Conservation (phyloP, 164 flowering plant genomes). For the Piper longum region DNA sequence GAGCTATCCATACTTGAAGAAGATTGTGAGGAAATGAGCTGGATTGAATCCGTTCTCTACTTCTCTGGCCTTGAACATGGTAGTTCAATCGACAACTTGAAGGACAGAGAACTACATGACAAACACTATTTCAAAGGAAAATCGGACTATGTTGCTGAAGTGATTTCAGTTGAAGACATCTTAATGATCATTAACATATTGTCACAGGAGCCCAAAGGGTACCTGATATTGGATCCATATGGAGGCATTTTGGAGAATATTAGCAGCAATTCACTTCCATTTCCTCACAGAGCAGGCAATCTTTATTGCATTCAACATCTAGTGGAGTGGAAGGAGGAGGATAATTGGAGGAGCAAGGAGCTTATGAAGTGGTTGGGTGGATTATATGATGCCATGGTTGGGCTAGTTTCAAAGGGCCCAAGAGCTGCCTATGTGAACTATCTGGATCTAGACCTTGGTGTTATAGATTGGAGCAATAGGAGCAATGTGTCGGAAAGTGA, state of each 20-base stretch:
- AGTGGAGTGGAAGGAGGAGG: slow-evolving; percentile 17
- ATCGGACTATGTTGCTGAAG: slow-evolving; percentile 11
- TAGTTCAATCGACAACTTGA: slow-evolving; percentile 9
- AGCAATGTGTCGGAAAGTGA: background rate
- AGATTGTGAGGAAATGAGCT: slow-evolving; percentile 16
- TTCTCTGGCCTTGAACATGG: slow-evolving; percentile 10
- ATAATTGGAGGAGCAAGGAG: slow-evolving; percentile 2
- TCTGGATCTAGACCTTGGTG: slow-evolving; percentile 24
- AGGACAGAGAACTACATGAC: slow-evolving; percentile 11
- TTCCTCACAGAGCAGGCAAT: slow-evolving; percentile 20
- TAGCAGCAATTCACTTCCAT: slow-evolving; percentile 8
- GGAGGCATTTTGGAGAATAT: slow-evolving; percentile 17
- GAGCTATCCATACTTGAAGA: slow-evolving; percentile 7
- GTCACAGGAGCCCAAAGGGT: slow-evolving; percentile 15
- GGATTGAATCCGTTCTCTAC: slow-evolving; percentile 18
- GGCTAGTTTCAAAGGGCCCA: slow-evolving; percentile 12
- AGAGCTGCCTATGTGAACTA: slow-evolving; percentile 21
- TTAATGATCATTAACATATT: slow-evolving; percentile 1
- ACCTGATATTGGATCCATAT: slow-evolving; percentile 20
- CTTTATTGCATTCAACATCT: slow-evolving; percentile 16
- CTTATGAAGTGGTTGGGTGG: slow-evolving; percentile 12
- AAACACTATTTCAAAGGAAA: slow-evolving; percentile 19
- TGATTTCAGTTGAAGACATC: slow-evolving; percentile 10
- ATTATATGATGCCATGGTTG: slow-evolving; percentile 14
- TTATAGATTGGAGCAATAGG: slow-evolving; percentile 2